Evolutionary conservation across 441 rosid genomes (phyloP).

Genomic region (Populus tomentosa): DNA sequence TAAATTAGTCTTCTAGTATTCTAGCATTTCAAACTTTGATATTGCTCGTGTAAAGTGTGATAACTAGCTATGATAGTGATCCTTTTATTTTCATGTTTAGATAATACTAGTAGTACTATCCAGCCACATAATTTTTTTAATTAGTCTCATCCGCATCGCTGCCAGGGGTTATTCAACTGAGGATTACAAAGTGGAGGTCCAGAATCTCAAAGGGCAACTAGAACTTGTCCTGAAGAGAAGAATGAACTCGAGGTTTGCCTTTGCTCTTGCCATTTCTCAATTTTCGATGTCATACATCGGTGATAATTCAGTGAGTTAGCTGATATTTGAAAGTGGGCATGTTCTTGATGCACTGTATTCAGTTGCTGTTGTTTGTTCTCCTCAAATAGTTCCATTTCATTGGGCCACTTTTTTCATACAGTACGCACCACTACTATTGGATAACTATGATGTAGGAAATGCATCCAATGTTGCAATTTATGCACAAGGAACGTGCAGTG

Average conservation of each 20-base stretch:
- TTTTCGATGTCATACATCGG: not conserved
- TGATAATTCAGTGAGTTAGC: too few relatives aligned
- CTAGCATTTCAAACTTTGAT: not conserved
- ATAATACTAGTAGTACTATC: not conserved
- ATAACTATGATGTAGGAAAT: too few relatives aligned
- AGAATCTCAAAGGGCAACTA: constrained; percentile 55
- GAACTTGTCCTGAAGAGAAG: constrained; percentile 54
- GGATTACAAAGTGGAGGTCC: constrained; percentile 37
- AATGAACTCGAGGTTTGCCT: constrained; percentile 60
- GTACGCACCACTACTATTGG: too few relatives aligned
- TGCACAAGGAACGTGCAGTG: not conserved
- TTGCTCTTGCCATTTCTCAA: not conserved
- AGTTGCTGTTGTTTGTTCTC: too few relatives aligned
- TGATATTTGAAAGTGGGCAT: too few relatives aligned
- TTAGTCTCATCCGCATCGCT: not conserved
- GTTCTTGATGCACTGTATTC: too few relatives aligned
- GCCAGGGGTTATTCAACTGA: constrained; percentile 39
- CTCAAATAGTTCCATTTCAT: too few relatives aligned
- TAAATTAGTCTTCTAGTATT: not conserved
- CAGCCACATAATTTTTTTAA: not conserved
- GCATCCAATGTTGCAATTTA: not conserved
- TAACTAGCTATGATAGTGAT: not conserved
- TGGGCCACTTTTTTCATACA: too few relatives aligned
- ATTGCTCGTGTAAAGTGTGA: not conserved
- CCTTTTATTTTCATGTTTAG: too few relatives aligned